Conservation (phyloP, 352 stramenopile species). For the Elongisporangium senticosum region DNA sequence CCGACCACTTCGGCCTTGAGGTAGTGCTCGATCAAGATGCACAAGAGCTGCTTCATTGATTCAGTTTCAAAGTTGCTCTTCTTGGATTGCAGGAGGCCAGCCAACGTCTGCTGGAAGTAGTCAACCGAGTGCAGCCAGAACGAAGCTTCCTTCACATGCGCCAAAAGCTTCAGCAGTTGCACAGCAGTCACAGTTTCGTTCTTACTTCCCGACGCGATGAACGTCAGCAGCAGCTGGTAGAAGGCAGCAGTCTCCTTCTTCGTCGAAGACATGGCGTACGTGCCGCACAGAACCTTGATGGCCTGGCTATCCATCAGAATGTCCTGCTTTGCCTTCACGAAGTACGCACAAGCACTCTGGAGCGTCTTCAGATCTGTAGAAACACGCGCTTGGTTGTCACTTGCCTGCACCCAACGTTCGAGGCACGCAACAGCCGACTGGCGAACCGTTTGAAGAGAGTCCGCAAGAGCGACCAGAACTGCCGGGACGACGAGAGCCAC, state of each 20-base stretch:
- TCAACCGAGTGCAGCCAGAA: constrained; percentile 67
- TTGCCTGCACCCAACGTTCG: constrained; percentile 42
- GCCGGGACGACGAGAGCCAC: constrained; percentile 51
- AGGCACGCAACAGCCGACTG: constrained; percentile 53
- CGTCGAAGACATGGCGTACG: constrained; percentile 18
- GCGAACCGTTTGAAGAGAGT: constrained; percentile 41
- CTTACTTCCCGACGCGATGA: constrained; percentile 36
- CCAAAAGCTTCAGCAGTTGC: constrained; percentile 60
- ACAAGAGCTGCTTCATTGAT: constrained; percentile 26
- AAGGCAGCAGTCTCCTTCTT: constrained; percentile 26
- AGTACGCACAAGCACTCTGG: constrained; percentile 25
- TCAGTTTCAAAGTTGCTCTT: constrained; percentile 2
- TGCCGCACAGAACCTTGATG: constrained; percentile 43
- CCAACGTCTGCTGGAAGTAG: constrained; percentile 53
- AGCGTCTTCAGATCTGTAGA: constrained; percentile 27
- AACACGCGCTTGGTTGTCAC: constrained; percentile 13
- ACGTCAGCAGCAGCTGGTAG: constrained; percentile 39
- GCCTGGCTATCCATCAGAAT: constrained; percentile 71
- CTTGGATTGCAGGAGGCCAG: constrained; percentile 12
- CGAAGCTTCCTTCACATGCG: constrained; percentile 32
- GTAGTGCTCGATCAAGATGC: constrained; percentile 49
- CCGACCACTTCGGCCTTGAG: constrained; percentile 24
- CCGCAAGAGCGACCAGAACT: constrained; percentile 58
- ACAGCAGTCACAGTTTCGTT: constrained; percentile 39
- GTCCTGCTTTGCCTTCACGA: constrained; percentile 64